phyloP scores from a whole-genome alignment of 306 rosid species.

The Cyclanthera cordifolia region DNA sequence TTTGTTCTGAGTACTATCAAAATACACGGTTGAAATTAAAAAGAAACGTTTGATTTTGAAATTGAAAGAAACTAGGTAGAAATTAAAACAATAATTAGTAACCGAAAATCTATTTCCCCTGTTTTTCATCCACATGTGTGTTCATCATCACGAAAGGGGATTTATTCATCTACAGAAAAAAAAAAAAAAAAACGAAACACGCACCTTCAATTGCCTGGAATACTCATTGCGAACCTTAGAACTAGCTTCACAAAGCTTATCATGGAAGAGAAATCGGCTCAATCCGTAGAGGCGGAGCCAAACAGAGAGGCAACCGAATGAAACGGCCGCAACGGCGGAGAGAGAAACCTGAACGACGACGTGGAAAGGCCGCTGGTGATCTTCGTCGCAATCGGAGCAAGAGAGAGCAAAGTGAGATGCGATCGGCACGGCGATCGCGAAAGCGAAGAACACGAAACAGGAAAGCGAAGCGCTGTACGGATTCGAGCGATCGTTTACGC shows the following conservation, averaged over 20 bases:
- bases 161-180: too few relatives aligned
- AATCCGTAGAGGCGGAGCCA: slow-evolving; percentile 56
- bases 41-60: too few relatives aligned
- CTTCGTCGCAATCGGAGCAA: slow-evolving; percentile 53
- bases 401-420: slow-evolving; percentile 47
- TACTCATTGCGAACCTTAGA: slow-evolving; percentile 47
- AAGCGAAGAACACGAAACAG: slow-evolving; percentile 48
- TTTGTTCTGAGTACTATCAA: too few relatives aligned
- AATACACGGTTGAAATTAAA: too few relatives aligned
- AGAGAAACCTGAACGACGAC: slow-evolving; percentile 53
- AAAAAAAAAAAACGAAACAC: neutral
- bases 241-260: slow-evolving; percentile 40
- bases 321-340: slow-evolving; percentile 36
- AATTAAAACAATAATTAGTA: too few relatives aligned
- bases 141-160: too few relatives aligned
- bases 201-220: slow-evolving; percentile 50
- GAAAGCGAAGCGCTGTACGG: slow-evolving; percentile 31
- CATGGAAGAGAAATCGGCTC: slow-evolving; percentile 60
- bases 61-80: too few relatives aligned
- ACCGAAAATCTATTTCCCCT: too few relatives aligned
- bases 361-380: slow-evolving; percentile 66
- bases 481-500: slow-evolving; percentile 54
- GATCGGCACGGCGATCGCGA: slow-evolving; percentile 48
- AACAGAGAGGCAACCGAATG: slow-evolving; percentile 40
- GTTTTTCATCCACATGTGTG: too few relatives aligned